Percentiles rank a stretch among this genome's conserved stretches.
Conservation (phyloP, 164 flowering plant species). For the Umbilicus rupestris region DNA sequence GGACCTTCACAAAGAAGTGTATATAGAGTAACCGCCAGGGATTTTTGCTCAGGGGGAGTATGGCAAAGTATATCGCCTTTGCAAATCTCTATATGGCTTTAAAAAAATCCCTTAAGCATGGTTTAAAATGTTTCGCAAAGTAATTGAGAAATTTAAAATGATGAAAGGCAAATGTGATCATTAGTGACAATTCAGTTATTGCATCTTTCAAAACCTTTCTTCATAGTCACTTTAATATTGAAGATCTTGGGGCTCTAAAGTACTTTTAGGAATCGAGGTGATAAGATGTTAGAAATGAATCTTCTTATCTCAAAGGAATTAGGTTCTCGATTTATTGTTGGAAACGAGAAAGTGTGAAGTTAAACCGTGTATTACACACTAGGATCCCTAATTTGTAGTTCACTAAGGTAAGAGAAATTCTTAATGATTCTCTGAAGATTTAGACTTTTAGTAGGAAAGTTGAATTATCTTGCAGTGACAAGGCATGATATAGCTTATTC, state of each 20-base stretch:
- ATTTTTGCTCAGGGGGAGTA: too few relatives aligned
- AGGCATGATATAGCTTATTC: not conserved
- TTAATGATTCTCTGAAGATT: not conserved
- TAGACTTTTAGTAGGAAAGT: constrained; percentile 5
- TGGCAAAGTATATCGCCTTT: too few relatives aligned
- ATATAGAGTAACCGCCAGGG: too few relatives aligned
- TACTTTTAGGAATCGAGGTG: constrained; percentile 7
- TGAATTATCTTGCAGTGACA: constrained; percentile 1
- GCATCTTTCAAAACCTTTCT: not conserved
- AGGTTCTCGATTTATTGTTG: constrained; percentile 2
- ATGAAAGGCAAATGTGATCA: too few relatives aligned
- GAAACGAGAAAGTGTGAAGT: not conserved
- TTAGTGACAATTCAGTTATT: not conserved
- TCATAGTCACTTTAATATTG: not conserved
- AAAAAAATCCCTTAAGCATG: too few relatives aligned
- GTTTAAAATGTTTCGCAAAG: too few relatives aligned
- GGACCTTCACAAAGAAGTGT: too few relatives aligned
- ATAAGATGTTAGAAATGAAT: not conserved
- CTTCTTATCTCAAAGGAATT: not conserved
- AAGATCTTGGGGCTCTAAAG: not conserved
- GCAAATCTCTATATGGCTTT: too few relatives aligned
- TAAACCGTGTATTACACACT: not conserved
- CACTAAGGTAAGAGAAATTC: not conserved
- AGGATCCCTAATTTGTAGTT: not conserved
- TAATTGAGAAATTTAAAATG: too few relatives aligned